Evolutionary conservation across 768 basidiomycete species (phyloP), one percentile per base, ranked within the genome.

Genomic region (Auricularia sp.): DNA sequence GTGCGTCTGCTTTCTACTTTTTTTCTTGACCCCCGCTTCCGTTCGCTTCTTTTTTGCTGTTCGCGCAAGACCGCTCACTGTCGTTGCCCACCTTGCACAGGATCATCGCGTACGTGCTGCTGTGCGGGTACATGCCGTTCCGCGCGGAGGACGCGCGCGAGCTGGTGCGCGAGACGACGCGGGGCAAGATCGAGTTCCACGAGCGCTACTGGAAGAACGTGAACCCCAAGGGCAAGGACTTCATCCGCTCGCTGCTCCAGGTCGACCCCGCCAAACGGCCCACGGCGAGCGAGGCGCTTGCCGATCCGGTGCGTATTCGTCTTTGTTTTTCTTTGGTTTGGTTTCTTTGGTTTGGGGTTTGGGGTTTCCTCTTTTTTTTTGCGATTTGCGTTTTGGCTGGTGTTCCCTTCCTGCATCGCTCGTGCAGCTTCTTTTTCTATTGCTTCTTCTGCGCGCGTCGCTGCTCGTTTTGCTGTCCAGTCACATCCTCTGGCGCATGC

Each of bases 121-220:
- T 97, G 1, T 96, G 96, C 70, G 96, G 96, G 2, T 98, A 98
- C 77, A 87, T 90, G 1, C 97, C 97, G 0, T 98, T 98, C 81
- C 84, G 93, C 54, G 87, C 90, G 0, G 89, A 92, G 33, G 89
- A 94, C 70, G 76, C 84, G 62, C 82, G 83, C 65, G 83, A 86
- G 61, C 82, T 98, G 44, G 80, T 90, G 62, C 82, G 84, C 36
- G 94, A 98, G 74, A 96, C 92, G n/a, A 88, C 85, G 0, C 84
- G 83, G 44, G 94, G 88, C 0, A 87, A 85, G 69, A 82, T 98
- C 59, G 88, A 90, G 68, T 98, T 99, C 73, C 96, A 98, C 68
- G 91, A 94, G 35, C 82, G 86, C 39, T 99, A 94, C 67, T 99
- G 97, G 97, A 84, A 85, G 75, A 97, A 96, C 66, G 83, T 96